A percentile compares a stretch with the other conserved stretches of the same genome.
phyloP scores from a whole-genome alignment of 768 basidiomycete genomes.

The Chalciporus pseudorubinellus region DNA sequence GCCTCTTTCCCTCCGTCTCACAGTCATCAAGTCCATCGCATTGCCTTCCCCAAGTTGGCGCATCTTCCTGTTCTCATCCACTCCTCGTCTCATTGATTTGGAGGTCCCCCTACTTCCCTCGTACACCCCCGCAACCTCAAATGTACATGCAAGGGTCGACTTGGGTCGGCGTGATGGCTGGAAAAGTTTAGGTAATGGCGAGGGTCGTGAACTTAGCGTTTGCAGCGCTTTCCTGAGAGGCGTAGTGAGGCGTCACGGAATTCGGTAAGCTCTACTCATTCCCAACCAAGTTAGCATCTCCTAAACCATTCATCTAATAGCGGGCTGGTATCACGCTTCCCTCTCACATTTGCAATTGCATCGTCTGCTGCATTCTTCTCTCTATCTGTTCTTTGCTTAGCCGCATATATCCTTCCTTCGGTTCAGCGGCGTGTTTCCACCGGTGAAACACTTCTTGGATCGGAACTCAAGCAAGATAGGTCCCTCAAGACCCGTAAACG shows the following conservation, averaged over 20 bases:
- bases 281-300: neutral
- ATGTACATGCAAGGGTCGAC: slow-evolving; percentile 58
- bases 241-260: slow-evolving; percentile 59
- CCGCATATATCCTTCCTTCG: slow-evolving; percentile 51
- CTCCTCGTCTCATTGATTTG: slow-evolving; percentile 44
- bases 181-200: slow-evolving; percentile 64
- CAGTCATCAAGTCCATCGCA: slow-evolving; percentile 52
- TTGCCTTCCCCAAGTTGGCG: slow-evolving; percentile 38
- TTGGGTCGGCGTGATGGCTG: slow-evolving; percentile 74
- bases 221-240: slow-evolving; percentile 61
- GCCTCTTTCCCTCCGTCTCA: slow-evolving; percentile 5
- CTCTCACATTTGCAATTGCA: slow-evolving; percentile 50
- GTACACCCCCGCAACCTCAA: slow-evolving; percentile 47
- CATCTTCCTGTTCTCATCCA: slow-evolving; percentile 36
- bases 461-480: slow-evolving; percentile 20
- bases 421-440: slow-evolving; percentile 28
- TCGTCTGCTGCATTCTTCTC: slow-evolving; percentile 47
- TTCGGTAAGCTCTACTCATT: slow-evolving; percentile 52
- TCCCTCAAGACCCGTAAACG: slow-evolving; percentile 28
- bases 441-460: slow-evolving; percentile 11
- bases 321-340: slow-evolving; percentile 69
- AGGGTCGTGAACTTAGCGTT: slow-evolving; percentile 73
- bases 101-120: slow-evolving; percentile 57
- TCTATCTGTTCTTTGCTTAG: slow-evolving; percentile 46
- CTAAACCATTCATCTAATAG: slow-evolving; percentile 35